Evolutionary conservation across 1,139 yeast genomes (phyloP).

Genomic region (Meyerozyma sp.): DNA sequence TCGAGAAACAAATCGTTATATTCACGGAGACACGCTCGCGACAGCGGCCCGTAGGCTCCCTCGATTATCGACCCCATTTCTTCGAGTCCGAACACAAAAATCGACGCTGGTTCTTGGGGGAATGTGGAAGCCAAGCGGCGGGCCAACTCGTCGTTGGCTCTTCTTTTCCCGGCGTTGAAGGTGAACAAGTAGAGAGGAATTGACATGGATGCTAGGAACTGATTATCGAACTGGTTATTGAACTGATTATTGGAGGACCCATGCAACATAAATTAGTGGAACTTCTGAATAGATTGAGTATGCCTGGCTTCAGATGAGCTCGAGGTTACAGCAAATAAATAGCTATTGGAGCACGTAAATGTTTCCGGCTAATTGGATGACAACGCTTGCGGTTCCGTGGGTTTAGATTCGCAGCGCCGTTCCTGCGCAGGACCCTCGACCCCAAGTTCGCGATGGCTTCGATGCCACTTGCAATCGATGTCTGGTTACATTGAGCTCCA

Average conservation of each 20-base stretch:
- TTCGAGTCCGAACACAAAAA: slow-evolving; percentile 69
- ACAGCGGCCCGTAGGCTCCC: slow-evolving; percentile 43
- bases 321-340: not conserved
- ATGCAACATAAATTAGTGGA: not conserved
- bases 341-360: not conserved
- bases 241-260: not conserved
- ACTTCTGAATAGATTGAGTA: too few species aligned
- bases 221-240: not conserved
- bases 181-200: slow-evolving; percentile 29
- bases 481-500: slow-evolving; percentile 31
- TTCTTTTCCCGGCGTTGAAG: slow-evolving; percentile 33
- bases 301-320: not conserved
- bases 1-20: slow-evolving; percentile 37
- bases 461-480: slow-evolving; percentile 12
- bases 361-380: too few species aligned
- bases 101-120: slow-evolving; percentile 32
- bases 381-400: too few species aligned
- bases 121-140: slow-evolving; percentile 20
- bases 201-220: not conserved
- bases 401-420: not conserved
- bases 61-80: slow-evolving; percentile 66
- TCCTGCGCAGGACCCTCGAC: not conserved
- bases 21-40: slow-evolving; percentile 34
- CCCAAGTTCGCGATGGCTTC: not conserved
- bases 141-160: slow-evolving; percentile 19